A percentile compares a stretch with the other conserved stretches of the same genome.
These are phyloP conservation scores for Raffaelea deltoideospora DNA, from an alignment of 2,329 filamentous ascomycete species.

Conservation along the genomic window DNA sequence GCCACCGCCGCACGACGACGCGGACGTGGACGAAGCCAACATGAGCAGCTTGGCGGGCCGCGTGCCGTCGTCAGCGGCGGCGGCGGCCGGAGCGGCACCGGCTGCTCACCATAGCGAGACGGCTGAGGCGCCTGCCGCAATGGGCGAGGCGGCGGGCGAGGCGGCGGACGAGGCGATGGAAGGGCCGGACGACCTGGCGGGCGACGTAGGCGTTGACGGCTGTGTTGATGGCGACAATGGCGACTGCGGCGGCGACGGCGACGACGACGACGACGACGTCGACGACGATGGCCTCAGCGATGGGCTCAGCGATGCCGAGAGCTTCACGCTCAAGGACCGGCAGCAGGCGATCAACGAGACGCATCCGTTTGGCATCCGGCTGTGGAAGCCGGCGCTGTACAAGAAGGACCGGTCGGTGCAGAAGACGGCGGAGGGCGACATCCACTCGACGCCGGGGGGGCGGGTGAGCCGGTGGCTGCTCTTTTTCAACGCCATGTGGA, in stretches of 20 bases:
- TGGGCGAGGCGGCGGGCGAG: constrained; percentile 3
- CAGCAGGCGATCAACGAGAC: constrained; percentile 98
- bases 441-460: constrained; percentile 84
- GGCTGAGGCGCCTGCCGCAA: too few relatives aligned
- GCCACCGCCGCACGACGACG: too few relatives aligned
- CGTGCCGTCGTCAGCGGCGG: background rate
- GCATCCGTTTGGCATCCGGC: constrained; percentile 94
- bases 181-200: constrained; percentile 21
- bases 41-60: constrained; percentile 3
- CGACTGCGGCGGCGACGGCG: constrained; percentile 21
- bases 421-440: constrained; percentile 89
- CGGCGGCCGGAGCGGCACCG: too few relatives aligned
- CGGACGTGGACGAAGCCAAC: constrained; percentile 5
- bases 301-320: constrained; percentile 80
- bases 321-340: constrained; percentile 91
- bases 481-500: constrained; percentile 84
- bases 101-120: too few relatives aligned
- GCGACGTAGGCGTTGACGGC: constrained; percentile 20
- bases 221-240: constrained; percentile 22
- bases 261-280: constrained; percentile 17
- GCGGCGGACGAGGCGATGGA: constrained; percentile 7
- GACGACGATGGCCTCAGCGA: constrained; percentile 51
- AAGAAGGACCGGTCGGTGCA: constrained; percentile 96
- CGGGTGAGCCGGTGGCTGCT: constrained; percentile 73
- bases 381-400: constrained; percentile 97